Conservation (phyloP, 352 stramenopile genomes). For the Phytopythium kandeliae region DNA sequence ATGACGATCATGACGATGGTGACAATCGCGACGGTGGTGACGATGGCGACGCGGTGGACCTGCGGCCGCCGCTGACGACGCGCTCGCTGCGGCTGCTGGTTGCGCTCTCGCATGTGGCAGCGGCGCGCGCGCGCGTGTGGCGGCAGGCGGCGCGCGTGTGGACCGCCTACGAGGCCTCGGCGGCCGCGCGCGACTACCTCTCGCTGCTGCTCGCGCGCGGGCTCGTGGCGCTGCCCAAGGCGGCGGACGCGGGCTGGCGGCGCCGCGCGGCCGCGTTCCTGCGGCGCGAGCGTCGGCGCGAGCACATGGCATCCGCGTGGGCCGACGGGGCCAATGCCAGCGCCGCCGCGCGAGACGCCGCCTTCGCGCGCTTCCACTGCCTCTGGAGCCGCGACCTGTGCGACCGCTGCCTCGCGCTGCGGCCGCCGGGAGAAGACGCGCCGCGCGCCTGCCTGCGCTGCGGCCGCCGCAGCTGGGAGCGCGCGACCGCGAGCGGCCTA, state of each 20-base stretch:
- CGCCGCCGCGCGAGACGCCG: background rate
- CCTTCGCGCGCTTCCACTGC: constrained; percentile 41
- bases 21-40: no score
- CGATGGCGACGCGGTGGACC: constrained; percentile 19
- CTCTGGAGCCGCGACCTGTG: constrained; percentile 37
- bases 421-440: background rate
- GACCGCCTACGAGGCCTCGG: constrained; percentile 22
- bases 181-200: constrained; percentile 33
- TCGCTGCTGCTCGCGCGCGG: constrained; percentile 22
- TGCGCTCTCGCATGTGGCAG: constrained; percentile 24
- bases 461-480: constrained; percentile 24
- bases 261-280: constrained; percentile 21
- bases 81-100: constrained; percentile 24
- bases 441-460: constrained; percentile 19
- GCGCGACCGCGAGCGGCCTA: constrained; percentile 24
- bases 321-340: background rate
- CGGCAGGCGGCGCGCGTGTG: constrained; percentile 19
- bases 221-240: constrained; percentile 12
- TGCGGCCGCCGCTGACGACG: constrained; percentile 21
- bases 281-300: constrained; percentile 11
- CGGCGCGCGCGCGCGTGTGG: constrained; percentile 19
- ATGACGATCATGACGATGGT: no score
- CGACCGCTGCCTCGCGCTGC: constrained; percentile 31
- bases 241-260: constrained; percentile 8
- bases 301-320: constrained; percentile 6